Evolutionary conservation across 352 stramenopile genomes (phyloP), one percentile per base, ranked within the genome.

Genomic region (Phytophthora meadii): DNA sequence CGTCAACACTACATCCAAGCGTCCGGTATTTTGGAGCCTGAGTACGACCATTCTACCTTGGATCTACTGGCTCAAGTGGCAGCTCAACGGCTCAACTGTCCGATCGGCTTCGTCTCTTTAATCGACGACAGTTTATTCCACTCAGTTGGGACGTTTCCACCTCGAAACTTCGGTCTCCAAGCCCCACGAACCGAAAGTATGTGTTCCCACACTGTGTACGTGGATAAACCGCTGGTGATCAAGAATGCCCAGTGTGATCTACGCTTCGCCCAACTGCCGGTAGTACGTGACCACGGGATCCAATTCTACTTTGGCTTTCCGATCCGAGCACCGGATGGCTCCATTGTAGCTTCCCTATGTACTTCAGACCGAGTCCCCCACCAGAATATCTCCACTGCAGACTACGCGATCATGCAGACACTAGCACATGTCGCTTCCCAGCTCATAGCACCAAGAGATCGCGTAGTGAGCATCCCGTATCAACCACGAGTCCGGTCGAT

Each of bases 321-420:
- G 0, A 74, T 89, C 37, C 56, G 59, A 34, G 74, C 74, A 1
- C 72, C 76, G 1, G 76, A 87, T 36, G 72, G 72, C 2, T 69
- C 61, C 4, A 72, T 84, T 6, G 68, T 90, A n/a, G 81, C 72
- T 5, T 79, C 74, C 19, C 54, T 90, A 19, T 90, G 81, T 47
- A 70, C 75, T 19, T 71, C 56, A 19, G 81, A 84, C 61, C 54
- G 65, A 41, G 41, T 55, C 9, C 57, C 79, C 10, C 75, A 87
- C 52, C 45, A 68, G 48, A 74, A 79, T 56, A 88, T 89, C 58
- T 77, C 77, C 11, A 79, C 68, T 41, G 79, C 81, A 44, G 77
- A 90, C 47, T 90, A 88, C 50, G 77, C 79, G 24, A 77, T 71
- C 22, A 90, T 90, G 82, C 63, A 89, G 50, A 72, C 72, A 44